A percentile compares a stretch with the other conserved stretches of the same genome.
Conservation (phyloP, 345 rosid genomes). For the Crucihimalaya himalaica region DNA sequence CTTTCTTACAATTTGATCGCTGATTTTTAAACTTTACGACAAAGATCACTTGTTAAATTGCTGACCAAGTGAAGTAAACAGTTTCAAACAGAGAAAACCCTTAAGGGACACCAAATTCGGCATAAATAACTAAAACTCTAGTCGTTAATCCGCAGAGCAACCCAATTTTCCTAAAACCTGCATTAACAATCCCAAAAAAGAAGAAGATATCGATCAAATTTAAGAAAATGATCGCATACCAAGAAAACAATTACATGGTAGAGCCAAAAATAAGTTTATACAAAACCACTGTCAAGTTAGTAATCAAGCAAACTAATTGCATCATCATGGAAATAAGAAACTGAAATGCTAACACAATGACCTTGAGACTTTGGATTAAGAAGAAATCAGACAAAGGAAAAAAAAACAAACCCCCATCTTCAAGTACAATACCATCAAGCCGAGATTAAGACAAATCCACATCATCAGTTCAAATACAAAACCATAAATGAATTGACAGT, state of each 20-base stretch:
- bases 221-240: not conserved
- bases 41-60: conserved; percentile 38
- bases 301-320: conserved; percentile 16
- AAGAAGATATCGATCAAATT: conserved; percentile 6
- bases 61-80: conserved; percentile 42
- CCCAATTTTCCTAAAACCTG: conserved; percentile 49
- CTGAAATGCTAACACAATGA: not conserved
- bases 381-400: not conserved
- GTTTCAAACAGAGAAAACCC: conserved; percentile 28
- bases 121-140: conserved; percentile 39
- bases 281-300: conserved; percentile 7
- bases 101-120: conserved; percentile 39
- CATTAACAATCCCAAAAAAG: conserved; percentile 43
- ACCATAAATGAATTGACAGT: not conserved
- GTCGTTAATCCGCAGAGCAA: conserved; percentile 34
- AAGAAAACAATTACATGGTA: no score
- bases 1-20: conserved; percentile 48
- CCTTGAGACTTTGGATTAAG: not conserved
- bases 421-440: not conserved
- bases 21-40: conserved; percentile 44
- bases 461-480: not conserved
- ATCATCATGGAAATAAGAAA: not conserved
- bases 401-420: not conserved
- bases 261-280: not conserved
- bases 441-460: not conserved